Conservation (phyloP, 805 yeast genomes). For the Candida boidinii region DNA sequence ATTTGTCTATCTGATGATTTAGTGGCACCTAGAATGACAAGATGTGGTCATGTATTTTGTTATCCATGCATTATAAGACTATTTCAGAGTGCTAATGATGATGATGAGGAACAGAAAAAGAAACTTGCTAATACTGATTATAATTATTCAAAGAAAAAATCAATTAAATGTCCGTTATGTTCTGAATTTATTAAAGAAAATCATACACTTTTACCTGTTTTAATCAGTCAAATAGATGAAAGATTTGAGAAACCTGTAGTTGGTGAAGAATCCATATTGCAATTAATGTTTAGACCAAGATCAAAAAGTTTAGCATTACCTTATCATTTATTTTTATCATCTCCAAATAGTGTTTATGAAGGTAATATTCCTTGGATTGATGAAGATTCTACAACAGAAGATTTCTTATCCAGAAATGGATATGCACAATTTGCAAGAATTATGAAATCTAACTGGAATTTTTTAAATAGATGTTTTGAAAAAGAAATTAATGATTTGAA, state of each 20-base stretch:
- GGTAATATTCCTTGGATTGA: slow-evolving; percentile 52
- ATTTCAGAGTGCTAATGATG: slow-evolving; percentile 41
- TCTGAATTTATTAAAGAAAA: slow-evolving; percentile 43
- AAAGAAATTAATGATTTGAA: slow-evolving; percentile 50
- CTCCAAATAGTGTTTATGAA: slow-evolving; percentile 13
- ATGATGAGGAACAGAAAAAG: slow-evolving; percentile 8
- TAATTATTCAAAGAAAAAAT: slow-evolving; percentile 34
- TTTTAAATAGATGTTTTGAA: slow-evolving; percentile 45
- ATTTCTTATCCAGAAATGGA: slow-evolving; percentile 13
- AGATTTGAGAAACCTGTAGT: slow-evolving; percentile 49
- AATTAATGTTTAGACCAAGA: slow-evolving; percentile 50
- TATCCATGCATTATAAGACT: slow-evolving; percentile 70
- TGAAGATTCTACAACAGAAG: slow-evolving; percentile 15
- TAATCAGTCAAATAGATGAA: slow-evolving; percentile 40
- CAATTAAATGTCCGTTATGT: slow-evolving; percentile 79
- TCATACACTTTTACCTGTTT: slow-evolving; percentile 59
- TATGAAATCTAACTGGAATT: slow-evolving; percentile 53
- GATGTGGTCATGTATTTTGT: slow-evolving; percentile 92
- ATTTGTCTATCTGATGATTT: slow-evolving; percentile 81
- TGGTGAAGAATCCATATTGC: slow-evolving; percentile 46
- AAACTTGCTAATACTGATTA: neutral
- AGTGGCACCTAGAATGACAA: slow-evolving; percentile 89
- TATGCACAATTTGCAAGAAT: slow-evolving; percentile 53
- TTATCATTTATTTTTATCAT: slow-evolving; percentile 16
- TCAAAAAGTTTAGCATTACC: slow-evolving; percentile 25